Evolutionary conservation across 768 basidiomycete species (phyloP), one percentile per base, ranked within the genome.

Genomic region (Clitopilus hobsonii): DNA sequence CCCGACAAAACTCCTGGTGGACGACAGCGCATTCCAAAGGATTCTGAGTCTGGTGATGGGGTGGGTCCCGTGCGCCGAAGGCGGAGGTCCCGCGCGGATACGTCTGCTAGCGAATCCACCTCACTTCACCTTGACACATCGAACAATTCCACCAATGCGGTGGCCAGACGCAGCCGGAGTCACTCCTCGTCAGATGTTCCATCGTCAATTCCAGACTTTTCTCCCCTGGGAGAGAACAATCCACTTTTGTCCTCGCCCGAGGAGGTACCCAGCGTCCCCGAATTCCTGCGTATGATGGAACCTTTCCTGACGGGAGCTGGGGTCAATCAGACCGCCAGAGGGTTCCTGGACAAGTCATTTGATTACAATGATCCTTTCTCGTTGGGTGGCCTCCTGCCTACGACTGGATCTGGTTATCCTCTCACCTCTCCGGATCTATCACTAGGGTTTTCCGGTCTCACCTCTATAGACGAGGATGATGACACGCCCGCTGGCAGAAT

Each of bases 1-100:
- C 90, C 90, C 2, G 90, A 91, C 68, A 88, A 81, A 68, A 78
- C 74, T 0, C 89, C 88, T n/a, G 89, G 90, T 20, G 87, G 87
- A 32, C 85, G 90, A 23, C 87, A 89, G 62, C 80, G 89, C 38
- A 71, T 75, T 55, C 68, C 77, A 4, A 69, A 76, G 32, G 79
- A 78, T 50, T 57, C 64, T 41, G 70, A 74, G 36, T 75, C 72
- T 22, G 63, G 65, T 10, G 66, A 71, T 38, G 68, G 63, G 32
- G 30, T 51, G 26, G 60, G 60, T 32, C 59, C 64, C 6, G 57
- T 70, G 50, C 67, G 67, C 38, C 72, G 75, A 20, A 73, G 75
- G 27, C 75, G 77, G 5, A 64, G 70, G 54, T 65, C 57, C 30
- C 65, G 63, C 51, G 61, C 66, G 27, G 50, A 53, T 20, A n/a